Evolutionary conservation across 2,329 filamentous ascomycete species (phyloP), one percentile per base, ranked within the genome.

Genomic region (Colletotrichum horii): DNA sequence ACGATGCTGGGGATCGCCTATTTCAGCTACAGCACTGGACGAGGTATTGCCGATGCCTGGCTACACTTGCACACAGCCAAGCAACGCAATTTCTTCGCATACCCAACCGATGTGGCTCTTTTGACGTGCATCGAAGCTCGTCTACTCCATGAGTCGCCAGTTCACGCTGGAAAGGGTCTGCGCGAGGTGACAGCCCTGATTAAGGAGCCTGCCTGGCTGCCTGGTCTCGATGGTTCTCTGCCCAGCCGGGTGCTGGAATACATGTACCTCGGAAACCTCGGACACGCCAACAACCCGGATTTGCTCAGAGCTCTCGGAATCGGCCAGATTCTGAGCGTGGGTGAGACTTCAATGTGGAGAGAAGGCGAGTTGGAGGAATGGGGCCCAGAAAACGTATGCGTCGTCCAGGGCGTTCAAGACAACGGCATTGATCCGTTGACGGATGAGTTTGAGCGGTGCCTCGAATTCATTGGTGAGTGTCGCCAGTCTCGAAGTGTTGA

Each of bases 371-470:
- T 92, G 66, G 91, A 94, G 43, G 86, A 88, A 64, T 98, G 96
- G 95, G 94, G 94, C 0, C 80, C 86, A 14, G 93, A 96, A 43
- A 97, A 97, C 78, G 86, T 98, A 22, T 92, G 97, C 82, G 90
- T 93, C 79, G 91, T 99, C 38, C 93, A 96, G 81, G 91, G 94
- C 16, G 95, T 99, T 8, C 97, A 98, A 82, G 97, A 99, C 81
- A 99, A 99, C 81, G 97, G 97, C 6, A 97, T 98, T 76, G 97
- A 99, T 84, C 94, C 96, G 6, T 86, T 99, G 80, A 97, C 93
- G 36, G 91, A 94, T 38, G 94, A 98, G 79, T 98, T 98, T 84
- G 91, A 93, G 79, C 90, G 93, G 52, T 98, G 96, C 81, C 88
- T 99, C 61, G 92, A 94, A 32, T 99, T 98, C 80, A 98, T 99